Conservation (phyloP, 1,139 yeast genomes). For the Suhomyces bolitotheri region DNA sequence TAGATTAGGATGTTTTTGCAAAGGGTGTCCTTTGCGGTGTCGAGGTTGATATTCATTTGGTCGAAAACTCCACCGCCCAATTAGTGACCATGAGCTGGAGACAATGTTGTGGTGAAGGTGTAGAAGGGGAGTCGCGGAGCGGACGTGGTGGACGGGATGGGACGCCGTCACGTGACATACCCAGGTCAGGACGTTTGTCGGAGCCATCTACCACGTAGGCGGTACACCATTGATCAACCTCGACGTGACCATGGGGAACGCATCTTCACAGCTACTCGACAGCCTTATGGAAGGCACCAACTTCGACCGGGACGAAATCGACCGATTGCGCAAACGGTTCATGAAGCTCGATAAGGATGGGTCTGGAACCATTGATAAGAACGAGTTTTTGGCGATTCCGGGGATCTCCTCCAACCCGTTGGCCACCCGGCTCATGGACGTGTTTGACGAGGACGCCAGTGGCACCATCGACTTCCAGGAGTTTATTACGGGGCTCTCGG, state of each 20-base stretch:
- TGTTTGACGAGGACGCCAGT: slow-evolving; percentile 89
- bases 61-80: no score
- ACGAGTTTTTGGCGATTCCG: slow-evolving; percentile 89
- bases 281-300: slow-evolving; percentile 75
- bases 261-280: slow-evolving; percentile 66
- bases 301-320: slow-evolving; percentile 87
- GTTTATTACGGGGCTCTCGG: slow-evolving; percentile 85
- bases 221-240: no score
- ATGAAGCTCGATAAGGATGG: slow-evolving; percentile 94
- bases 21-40: slow-evolving; percentile 71
- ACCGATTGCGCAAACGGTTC: slow-evolving; percentile 85
- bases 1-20: slow-evolving; percentile 84
- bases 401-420: slow-evolving; percentile 90
- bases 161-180: no score
- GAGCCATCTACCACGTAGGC: no score
- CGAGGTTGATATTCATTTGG: slow-evolving; percentile 46
- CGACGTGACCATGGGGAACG: slow-evolving; percentile 67
- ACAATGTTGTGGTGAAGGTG: no score
- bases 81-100: no score
- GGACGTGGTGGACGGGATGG: no score
- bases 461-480: slow-evolving; percentile 96
- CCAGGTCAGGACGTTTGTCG: no score
- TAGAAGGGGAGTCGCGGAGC: no score
- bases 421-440: slow-evolving; percentile 87
- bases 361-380: slow-evolving; percentile 87